Evolutionary conservation across 2,329 filamentous ascomycete genomes (phyloP), one percentile per base, ranked within the genome.

Genomic region (Stachybotrys chartarum): DNA sequence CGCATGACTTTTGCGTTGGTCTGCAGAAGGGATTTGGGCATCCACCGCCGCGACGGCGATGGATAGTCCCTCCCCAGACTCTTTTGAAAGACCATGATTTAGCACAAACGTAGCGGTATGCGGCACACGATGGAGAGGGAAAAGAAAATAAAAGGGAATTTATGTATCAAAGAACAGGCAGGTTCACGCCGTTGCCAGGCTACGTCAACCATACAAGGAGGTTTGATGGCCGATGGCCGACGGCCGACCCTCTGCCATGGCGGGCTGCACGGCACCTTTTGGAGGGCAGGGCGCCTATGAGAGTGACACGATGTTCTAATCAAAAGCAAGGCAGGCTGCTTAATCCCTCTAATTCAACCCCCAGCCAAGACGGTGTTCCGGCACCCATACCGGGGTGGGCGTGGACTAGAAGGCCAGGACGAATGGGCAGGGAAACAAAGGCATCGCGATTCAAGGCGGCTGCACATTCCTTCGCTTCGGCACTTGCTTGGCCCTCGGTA

Each of bases 21-120:
- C n/a, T 55, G 46, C 8, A 57, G 42, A 30, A 55, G 52, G 3
- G 53, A 47, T 54, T 54, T 49, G n/a, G 56, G 48, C 51, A 44
- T 51, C 30, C 48, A 17, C 14, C 54, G 51, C 54, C 56, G 53
- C 45, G 30, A 30, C 16, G 39, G 14, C 17, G 30, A 44, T 5
- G 24, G 49, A 14, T 42, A 42, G 35, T 42, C 35, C 14, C 10
- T 42, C 35, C 14, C 14, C 10, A 42, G 8, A 14, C 14, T 42
- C 14, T 42, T 42, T 42, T 14, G 35, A 24, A 24, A 24, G 35
- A 42, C 14, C 35, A 42, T 42, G 24, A 4, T 24, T 24, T 24
- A 24, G 24, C 24, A 24, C 24, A 24, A 24, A 24, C 35, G 35
- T 42, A 10, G 35, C 5, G 35, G 35, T 2, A 3, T 42, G 35